phyloP scores from a whole-genome alignment of 2,329 filamentous ascomycete genomes.

The Calonectria hongkongensis region DNA sequence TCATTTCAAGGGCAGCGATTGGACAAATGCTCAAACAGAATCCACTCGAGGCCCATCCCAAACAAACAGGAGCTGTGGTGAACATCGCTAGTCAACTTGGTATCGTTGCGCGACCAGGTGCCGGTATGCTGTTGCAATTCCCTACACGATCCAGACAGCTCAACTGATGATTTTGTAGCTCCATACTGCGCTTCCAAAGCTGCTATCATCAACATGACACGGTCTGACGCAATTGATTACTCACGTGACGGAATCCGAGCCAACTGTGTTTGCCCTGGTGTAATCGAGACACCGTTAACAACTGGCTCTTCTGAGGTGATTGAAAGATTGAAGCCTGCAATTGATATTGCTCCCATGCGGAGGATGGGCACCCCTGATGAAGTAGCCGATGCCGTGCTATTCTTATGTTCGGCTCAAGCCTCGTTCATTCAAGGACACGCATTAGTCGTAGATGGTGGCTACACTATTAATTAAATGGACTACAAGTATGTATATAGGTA shows the following conservation, averaged over 20 bases:
- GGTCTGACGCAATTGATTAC: constrained; percentile 74
- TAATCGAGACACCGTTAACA: constrained; percentile 72
- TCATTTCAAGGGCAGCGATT: constrained; percentile 66
- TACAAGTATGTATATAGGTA: not conserved
- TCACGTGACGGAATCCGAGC: constrained; percentile 63
- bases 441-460: constrained; percentile 72
- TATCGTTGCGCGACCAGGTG: constrained; percentile 66
- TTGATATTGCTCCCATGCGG: constrained; percentile 69
- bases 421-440: constrained; percentile 72
- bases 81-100: constrained; percentile 73
- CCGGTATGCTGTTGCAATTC: constrained; percentile 46
- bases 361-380: constrained; percentile 70
- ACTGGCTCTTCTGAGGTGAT: constrained; percentile 62
- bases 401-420: constrained; percentile 68
- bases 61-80: constrained; percentile 68
- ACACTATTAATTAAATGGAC: constrained; percentile 65
- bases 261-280: constrained; percentile 80
- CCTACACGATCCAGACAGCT: not conserved
- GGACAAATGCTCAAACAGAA: constrained; percentile 67
- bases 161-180: constrained; percentile 58
- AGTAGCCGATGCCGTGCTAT: constrained; percentile 69
- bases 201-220: constrained; percentile 75
- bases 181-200: constrained; percentile 76
- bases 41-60: constrained; percentile 62
- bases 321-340: constrained; percentile 62